Evolutionary conservation across 2,329 filamentous ascomycete species (phyloP), one percentile per base, ranked within the genome.

Genomic region (Aureobasidium sp.): DNA sequence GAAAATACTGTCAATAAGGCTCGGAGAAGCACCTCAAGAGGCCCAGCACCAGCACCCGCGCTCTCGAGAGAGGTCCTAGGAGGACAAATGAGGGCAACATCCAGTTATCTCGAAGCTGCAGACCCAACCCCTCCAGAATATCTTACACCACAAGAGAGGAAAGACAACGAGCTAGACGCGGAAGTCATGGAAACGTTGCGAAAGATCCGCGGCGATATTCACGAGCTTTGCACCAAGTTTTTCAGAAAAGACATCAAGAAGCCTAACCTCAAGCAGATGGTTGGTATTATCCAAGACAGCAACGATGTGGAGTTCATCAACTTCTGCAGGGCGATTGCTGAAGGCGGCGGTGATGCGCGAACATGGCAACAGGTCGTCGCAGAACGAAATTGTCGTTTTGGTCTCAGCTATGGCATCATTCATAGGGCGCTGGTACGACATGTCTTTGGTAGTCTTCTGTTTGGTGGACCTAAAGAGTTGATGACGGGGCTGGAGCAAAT

Each of bases 401-500:
- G 69, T 2, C 55, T 73, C 34, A 65, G 70, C 5, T 53, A 66
- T 20, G 70, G 68, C 1, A 67, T 73, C 17, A 61, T 72, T n/a
- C 65, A 66, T 15, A 65, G 65, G 15, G 69, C 65, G 15, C 62
- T 73, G 60, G 69, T 71, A 62, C 70, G 70, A 62, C 65, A 70
- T 48, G 70, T 72, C 7, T 71, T 72, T 46, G 62, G 60, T 9
- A 66, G 64, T 13, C 64, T 71, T 27, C 68, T 66, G 59, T 71
- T 73, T 56, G 71, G 70, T 5, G 69, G 64, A 5, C 42, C 52
- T 12, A 46, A 62, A 1, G 55, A 66, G 1, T 42, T 66, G 32
- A 46, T 56, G 36, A 50, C 69, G 2, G 70, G 72, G 46, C 69
- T 78, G 57, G 68, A 75, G 47, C 59, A 73, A 57, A 72, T 74